These are phyloP conservation scores for Pisolithus orientalis DNA, from an alignment of 768 basidiomycete species.

Conservation along the genomic window DNA sequence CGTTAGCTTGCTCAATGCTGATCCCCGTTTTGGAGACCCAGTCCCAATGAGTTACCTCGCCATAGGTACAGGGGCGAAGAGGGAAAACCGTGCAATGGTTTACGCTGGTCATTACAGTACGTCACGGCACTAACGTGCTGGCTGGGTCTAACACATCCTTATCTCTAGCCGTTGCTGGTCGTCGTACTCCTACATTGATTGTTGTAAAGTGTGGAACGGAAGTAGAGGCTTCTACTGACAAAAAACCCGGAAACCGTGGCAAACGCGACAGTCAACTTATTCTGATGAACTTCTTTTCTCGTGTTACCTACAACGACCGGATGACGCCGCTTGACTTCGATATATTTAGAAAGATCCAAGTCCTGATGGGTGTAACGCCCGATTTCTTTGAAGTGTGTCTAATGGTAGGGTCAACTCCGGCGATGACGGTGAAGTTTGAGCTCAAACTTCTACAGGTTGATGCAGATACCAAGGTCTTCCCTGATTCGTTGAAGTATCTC, in stretches of 20 bases:
- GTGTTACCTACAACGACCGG: slow-evolving; percentile 98
- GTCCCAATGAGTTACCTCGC: slow-evolving; percentile 90
- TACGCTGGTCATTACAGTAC: slow-evolving; percentile 99
- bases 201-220: slow-evolving; percentile 97
- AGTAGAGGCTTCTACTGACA: slow-evolving; percentile 69
- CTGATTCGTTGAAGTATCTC: slow-evolving; percentile 81
- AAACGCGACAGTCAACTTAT: slow-evolving; percentile 98
- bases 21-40: slow-evolving; percentile 94
- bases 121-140: slow-evolving; percentile 25
- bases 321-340: slow-evolving; percentile 98
- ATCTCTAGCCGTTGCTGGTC: slow-evolving; percentile 66
- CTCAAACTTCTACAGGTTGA: slow-evolving; percentile 66
- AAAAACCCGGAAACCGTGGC: slow-evolving; percentile 96
- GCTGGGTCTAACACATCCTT: slow-evolving; percentile 1
- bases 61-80: slow-evolving; percentile 85
- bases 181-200: slow-evolving; percentile 89
- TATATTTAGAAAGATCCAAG: slow-evolving; percentile 92
- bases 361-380: slow-evolving; percentile 97
- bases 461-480: slow-evolving; percentile 95
- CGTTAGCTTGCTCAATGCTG: slow-evolving; percentile 84
- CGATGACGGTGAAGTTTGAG: neutral
- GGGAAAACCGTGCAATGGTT: slow-evolving; percentile 92
- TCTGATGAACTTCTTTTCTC: slow-evolving; percentile 99
- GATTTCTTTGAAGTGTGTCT: slow-evolving; percentile 97
- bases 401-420: slow-evolving; percentile 60